Percentiles rank a stretch among this genome's conserved stretches.
These are phyloP conservation scores for Penicillium verhagenii DNA, from an alignment of 495 filamentous ascomycete genomes.

Conservation along the genomic window DNA sequence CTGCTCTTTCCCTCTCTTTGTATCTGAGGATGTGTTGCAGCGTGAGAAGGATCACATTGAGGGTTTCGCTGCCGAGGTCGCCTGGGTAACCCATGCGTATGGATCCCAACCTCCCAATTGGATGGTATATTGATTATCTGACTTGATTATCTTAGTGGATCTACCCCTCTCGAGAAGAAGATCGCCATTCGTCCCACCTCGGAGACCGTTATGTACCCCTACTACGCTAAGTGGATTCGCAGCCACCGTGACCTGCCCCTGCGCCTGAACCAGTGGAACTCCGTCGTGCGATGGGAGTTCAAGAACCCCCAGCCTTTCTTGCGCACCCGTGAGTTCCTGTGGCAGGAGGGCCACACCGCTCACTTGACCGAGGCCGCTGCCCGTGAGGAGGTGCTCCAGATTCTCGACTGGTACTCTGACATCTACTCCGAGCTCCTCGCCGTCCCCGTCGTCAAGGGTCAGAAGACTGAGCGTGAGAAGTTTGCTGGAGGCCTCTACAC, in stretches of 20 bases:
- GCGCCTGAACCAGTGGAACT: slow-evolving; percentile 93
- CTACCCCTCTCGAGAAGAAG: slow-evolving; percentile 87
- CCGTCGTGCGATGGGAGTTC: slow-evolving; percentile 96
- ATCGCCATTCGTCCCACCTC: slow-evolving; percentile 95
- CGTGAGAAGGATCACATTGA: slow-evolving; percentile 96
- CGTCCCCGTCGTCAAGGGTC: slow-evolving; percentile 86
- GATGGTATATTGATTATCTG: slow-evolving; percentile 16
- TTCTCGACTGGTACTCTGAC: slow-evolving; percentile 87
- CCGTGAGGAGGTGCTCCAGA: slow-evolving; percentile 80
- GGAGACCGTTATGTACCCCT: slow-evolving; percentile 88
- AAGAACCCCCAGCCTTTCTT: slow-evolving; percentile 97
- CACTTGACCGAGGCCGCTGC: slow-evolving; percentile 78
- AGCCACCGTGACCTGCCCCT: slow-evolving; percentile 92
- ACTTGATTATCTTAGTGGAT: slow-evolving; percentile 50
- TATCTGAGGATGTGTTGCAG: slow-evolving; percentile 85
- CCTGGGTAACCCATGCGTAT: slow-evolving; percentile 96
- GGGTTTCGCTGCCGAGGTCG: slow-evolving; percentile 95
- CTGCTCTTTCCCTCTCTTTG: slow-evolving; percentile 93
- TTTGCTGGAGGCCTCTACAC: slow-evolving; percentile 96
- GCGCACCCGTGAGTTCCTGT: slow-evolving; percentile 89
- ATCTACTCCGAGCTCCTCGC: slow-evolving; percentile 92
- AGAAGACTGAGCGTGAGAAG: slow-evolving; percentile 89
- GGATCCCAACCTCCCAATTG: slow-evolving; percentile 22
- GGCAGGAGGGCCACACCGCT: slow-evolving; percentile 98
- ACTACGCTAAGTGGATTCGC: slow-evolving; percentile 96